Evolutionary conservation across 2,329 filamentous ascomycete species (phyloP).

Genomic region (Alternaria viburni): DNA sequence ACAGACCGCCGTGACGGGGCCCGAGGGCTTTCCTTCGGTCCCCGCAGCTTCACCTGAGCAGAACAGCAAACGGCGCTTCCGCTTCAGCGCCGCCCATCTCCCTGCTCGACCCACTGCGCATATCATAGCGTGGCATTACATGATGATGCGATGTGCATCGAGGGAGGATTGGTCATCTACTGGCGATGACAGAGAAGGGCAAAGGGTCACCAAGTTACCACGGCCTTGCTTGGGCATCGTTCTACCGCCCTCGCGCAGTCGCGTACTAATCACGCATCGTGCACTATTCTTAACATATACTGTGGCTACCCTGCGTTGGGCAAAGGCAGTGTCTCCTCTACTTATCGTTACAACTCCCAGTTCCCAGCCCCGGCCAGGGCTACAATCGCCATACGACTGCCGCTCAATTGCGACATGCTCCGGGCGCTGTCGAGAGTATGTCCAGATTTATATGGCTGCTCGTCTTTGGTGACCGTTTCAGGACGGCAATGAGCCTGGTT

Average conservation of each 20-base stretch:
- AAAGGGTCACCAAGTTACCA: background rate
- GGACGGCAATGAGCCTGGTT: conserved; percentile 1
- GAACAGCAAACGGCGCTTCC: background rate
- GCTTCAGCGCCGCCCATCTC: background rate
- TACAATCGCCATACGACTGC: background rate
- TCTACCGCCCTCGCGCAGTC: background rate
- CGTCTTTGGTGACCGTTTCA: background rate
- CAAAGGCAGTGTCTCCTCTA: background rate
- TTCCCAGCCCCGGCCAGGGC: background rate
- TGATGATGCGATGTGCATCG: background rate
- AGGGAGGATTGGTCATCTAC: background rate
- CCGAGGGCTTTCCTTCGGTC: background rate
- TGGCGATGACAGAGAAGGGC: background rate
- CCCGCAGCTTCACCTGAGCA: conserved; percentile 3
- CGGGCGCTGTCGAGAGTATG: background rate
- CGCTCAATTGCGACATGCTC: background rate
- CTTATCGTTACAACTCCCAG: background rate
- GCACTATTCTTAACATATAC: background rate
- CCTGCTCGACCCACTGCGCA: background rate
- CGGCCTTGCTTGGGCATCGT: background rate
- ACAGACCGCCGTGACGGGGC: background rate
- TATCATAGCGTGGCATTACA: background rate
- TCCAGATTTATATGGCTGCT: background rate
- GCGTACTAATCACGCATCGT: conserved; percentile 2
- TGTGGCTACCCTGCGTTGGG: conserved; percentile 1